Base-by-base conservation (phyloP, 371 early-diverging fungal species). In the Apophysomyces elegans region DNA sequence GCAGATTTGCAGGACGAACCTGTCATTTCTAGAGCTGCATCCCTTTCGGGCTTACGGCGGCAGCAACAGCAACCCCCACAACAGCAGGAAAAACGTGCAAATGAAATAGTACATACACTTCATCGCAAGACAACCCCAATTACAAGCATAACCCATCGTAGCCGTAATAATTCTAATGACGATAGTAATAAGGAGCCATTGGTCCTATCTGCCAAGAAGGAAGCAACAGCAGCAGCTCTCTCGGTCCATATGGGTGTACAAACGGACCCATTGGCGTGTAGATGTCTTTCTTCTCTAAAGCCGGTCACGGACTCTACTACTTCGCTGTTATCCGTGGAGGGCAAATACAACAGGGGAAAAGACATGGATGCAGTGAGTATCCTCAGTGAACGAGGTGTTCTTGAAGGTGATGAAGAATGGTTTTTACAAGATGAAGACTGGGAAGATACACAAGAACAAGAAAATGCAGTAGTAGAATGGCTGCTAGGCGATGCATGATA, bases 401-500 rank as follows among this genome's bases (percentile, higher is more conserved):
- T 71, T 12, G 71, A 71, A 14, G 67, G 71, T 14, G 71, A 71
- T 37, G 71, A 71, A 37, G 71, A 71, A 47, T 71, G 71, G 71
- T 71, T 68, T 47, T 38, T 65, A 13, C 59, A 56, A 12, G 68
- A 72, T n/a, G 72, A 72, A 26, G 68, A 72, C 26, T 67, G 65
- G 68, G 72, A 67, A 39, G 68, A 72, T 47, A 38, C 56, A 1
- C 56, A 46, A n/a, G 68, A 72, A 11, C 65, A 65, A 59, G 72
- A 72, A 62, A 56, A 37, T 16, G 68, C 72, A 35, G 72, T 72
- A 2, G 72, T 68, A n/a, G 68, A 68, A 58, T 72, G 72, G 72
- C 61, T 72, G 12, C 59, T 72, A 3, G 72, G 72, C 61, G 66
- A 70, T 46, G 64, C 69, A 21, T 69, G 64, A 61, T 35, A 18